phyloP scores from a whole-genome alignment of 1,284 basidiomycete genomes.

The Papiliotrema nemorosa region DNA sequence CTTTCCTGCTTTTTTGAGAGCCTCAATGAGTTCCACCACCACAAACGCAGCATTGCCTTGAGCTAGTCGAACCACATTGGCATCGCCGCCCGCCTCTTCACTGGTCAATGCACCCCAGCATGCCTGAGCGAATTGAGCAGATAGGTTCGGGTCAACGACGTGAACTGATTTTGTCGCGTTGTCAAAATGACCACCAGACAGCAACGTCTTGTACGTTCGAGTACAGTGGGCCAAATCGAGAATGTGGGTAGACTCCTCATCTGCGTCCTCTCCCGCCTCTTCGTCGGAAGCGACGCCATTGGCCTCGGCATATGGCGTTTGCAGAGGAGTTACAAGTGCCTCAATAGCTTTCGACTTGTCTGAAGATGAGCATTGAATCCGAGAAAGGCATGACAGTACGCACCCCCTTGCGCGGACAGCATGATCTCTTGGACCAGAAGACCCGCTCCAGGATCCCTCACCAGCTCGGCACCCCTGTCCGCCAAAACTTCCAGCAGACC shows the following conservation, averaged over 20 bases:
- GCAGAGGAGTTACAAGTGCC: constrained; percentile 59
- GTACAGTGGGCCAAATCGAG: constrained; percentile 76
- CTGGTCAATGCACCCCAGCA: constrained; percentile 57
- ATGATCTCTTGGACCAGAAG: constrained; percentile 73
- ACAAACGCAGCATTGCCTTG: constrained; percentile 70
- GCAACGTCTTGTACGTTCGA: constrained; percentile 74
- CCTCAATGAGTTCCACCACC: constrained; percentile 69
- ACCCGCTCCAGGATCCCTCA: constrained; percentile 71
- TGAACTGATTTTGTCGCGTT: constrained; percentile 58
- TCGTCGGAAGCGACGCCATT: constrained; percentile 47
- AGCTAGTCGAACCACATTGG: constrained; percentile 58
- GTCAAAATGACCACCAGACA: constrained; percentile 84
- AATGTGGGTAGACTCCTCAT: constrained; percentile 53
- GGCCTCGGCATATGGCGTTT: constrained; percentile 56
- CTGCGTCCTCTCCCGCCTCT: not conserved
- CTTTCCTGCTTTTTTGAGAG: constrained; percentile 54
- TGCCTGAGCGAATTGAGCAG: constrained; percentile 57
- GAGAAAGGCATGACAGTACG: constrained; percentile 36
- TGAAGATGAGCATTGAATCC: constrained; percentile 3
- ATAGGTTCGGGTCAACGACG: constrained; percentile 56
- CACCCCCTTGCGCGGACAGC: constrained; percentile 75
- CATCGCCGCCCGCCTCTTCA: constrained; percentile 40
- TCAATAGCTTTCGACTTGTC: constrained; percentile 66
- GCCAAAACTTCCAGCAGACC: constrained; percentile 65
- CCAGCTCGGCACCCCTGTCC: constrained; percentile 58